Evolutionary conservation across 1,284 basidiomycete genomes (phyloP).

Genomic region (Leccinum angustisporum): DNA sequence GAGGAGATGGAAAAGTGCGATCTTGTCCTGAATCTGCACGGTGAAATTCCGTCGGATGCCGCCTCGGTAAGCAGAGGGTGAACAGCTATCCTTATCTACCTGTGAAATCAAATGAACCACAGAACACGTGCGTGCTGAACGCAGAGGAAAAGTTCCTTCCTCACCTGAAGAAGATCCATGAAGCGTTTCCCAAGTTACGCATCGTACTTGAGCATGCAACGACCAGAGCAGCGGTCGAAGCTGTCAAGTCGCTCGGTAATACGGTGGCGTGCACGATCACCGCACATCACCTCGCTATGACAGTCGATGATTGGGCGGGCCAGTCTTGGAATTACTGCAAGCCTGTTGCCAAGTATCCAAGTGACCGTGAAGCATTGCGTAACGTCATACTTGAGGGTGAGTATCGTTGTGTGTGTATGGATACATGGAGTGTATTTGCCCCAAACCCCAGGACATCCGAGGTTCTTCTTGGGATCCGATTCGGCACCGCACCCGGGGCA

Average conservation of each 20-base stretch:
- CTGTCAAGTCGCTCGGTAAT: constrained; percentile 78
- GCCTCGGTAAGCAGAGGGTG: constrained; percentile 53
- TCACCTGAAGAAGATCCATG: constrained; percentile 84
- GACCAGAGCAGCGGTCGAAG: constrained; percentile 91
- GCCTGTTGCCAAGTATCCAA: constrained; percentile 95
- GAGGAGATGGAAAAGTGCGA: constrained; percentile 91
- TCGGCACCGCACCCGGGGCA: constrained; percentile 89
- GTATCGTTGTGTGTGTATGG: constrained; percentile 6
- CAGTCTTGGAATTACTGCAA: constrained; percentile 98
- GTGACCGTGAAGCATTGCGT: constrained; percentile 85
- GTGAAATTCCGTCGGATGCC: constrained; percentile 93
- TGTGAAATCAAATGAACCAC: constrained; percentile 10
- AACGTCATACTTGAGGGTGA: constrained; percentile 79
- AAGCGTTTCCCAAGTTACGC: constrained; percentile 85
- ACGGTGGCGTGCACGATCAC: constrained; percentile 98
- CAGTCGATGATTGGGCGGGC: constrained; percentile 97
- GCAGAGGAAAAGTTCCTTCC: constrained; percentile 91
- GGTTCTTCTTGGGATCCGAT: constrained; percentile 98
- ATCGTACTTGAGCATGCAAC: constrained; percentile 99
- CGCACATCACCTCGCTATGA: constrained; percentile 92
- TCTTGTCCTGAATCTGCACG: constrained; percentile 96
- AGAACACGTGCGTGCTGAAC: constrained; percentile 94
- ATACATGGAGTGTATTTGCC: background rate
- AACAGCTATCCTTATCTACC: constrained; percentile 2
- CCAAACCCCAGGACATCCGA: constrained; percentile 70